Conservation (phyloP, 139 green algal genomes). For the Chlorella ohadii region DNA sequence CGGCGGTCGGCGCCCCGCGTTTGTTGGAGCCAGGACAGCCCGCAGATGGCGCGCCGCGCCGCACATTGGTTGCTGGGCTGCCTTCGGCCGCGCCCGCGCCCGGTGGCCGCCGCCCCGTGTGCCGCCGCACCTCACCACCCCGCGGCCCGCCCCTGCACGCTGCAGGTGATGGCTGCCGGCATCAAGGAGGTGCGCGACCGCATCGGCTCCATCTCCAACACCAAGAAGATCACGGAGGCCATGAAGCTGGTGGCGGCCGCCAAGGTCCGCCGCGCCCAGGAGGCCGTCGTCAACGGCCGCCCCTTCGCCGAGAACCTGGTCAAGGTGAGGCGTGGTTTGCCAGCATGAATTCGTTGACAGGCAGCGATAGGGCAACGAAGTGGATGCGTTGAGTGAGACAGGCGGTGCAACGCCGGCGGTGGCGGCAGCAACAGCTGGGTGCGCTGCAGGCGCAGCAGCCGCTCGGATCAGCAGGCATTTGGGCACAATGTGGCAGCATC, state of each 20-base stretch:
- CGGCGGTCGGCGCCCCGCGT: background rate
- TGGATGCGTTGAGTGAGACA: too few relatives aligned
- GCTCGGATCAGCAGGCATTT: too few relatives aligned
- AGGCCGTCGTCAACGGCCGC: slow-evolving; percentile 95
- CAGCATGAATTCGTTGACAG: too few relatives aligned
- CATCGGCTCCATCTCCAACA: slow-evolving; percentile 98
- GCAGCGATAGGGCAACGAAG: background rate
- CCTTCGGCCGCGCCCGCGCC: too few relatives aligned
- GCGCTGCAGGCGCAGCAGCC: background rate
- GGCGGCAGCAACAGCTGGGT: too few relatives aligned
- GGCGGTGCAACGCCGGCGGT: too few relatives aligned
- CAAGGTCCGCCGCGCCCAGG: slow-evolving; percentile 96
- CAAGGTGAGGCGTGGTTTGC: slow-evolving; percentile 80
- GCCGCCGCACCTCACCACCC: background rate
- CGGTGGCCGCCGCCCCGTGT: too few relatives aligned
- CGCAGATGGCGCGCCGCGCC: too few relatives aligned
- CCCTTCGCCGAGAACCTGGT: slow-evolving; percentile 99
- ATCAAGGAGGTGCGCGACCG: slow-evolving; percentile 94
- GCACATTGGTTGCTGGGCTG: too few relatives aligned
- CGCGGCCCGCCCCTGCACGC: background rate
- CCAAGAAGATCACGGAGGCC: slow-evolving; percentile 98
- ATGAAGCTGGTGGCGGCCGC: slow-evolving; percentile 97
- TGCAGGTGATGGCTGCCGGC: slow-evolving; percentile 61
- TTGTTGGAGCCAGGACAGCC: background rate
- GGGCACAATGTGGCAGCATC: too few relatives aligned